Conservation (phyloP, 2,329 filamentous ascomycete genomes). For the Lomentospora prolificans region DNA sequence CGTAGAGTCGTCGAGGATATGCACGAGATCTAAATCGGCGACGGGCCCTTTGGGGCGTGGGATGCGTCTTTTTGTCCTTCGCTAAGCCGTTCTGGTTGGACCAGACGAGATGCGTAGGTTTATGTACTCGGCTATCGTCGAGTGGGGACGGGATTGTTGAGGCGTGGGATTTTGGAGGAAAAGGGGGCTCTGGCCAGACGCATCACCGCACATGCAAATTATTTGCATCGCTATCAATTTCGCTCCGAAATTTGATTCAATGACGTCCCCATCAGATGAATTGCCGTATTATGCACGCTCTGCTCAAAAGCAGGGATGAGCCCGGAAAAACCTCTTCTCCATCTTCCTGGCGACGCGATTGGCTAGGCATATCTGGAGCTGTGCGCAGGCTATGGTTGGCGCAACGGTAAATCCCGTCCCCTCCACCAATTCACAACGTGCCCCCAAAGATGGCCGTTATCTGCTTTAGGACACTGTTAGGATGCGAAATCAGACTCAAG, state of each 20-base stretch:
- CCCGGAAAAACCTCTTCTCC: neutral
- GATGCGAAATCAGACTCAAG: too few relatives aligned
- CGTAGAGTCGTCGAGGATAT: neutral
- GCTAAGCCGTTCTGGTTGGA: neutral
- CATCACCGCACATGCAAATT: conserved; percentile 3
- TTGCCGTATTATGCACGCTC: neutral
- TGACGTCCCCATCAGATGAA: conserved; percentile 1
- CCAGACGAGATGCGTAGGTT: neutral
- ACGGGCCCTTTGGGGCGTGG: neutral
- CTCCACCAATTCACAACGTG: neutral
- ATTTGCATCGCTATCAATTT: neutral
- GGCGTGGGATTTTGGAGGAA: neutral
- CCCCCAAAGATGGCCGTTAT: too few relatives aligned
- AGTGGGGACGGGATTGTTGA: conserved; percentile 4
- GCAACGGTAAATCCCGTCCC: neutral
- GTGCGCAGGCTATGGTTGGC: neutral
- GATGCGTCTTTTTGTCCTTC: neutral
- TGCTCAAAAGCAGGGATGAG: neutral
- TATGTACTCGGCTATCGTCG: neutral
- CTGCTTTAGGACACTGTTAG: too few relatives aligned
- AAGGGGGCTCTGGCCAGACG: neutral
- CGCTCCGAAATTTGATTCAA: conserved; percentile 1
- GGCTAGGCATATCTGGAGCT: neutral
- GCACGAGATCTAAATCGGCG: conserved; percentile 1
- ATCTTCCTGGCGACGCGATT: neutral